Percentiles rank a stretch among this genome's conserved stretches.
These are phyloP conservation scores for Moesziomyces sp. DNA, from an alignment of 1,284 basidiomycete species.

Conservation along the genomic window DNA sequence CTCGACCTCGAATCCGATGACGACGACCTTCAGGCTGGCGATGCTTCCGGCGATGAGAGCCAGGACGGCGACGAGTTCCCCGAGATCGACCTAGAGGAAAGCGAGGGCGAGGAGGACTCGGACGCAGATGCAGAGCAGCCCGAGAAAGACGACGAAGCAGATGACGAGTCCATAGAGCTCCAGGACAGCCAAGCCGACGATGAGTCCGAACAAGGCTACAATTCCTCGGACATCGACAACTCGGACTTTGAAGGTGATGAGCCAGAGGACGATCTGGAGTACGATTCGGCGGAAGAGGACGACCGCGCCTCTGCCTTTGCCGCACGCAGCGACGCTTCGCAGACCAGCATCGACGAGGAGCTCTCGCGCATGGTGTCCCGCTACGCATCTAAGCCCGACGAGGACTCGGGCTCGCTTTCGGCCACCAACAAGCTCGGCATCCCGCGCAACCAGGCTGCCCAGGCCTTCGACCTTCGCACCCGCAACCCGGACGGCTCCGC, in stretches of 20 bases:
- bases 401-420: slow-evolving; percentile 53
- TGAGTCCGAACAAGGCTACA: slow-evolving; percentile 38
- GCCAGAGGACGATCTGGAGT: slow-evolving; percentile 37
- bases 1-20: slow-evolving; percentile 43
- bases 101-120: slow-evolving; percentile 55
- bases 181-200: slow-evolving; percentile 36
- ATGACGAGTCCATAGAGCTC: slow-evolving; percentile 41
- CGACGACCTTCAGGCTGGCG: slow-evolving; percentile 34
- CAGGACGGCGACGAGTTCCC: slow-evolving; percentile 69
- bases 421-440: slow-evolving; percentile 64
- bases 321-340: slow-evolving; percentile 41
- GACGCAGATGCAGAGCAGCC: slow-evolving; percentile 45
- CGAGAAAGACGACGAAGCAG: slow-evolving; percentile 47
- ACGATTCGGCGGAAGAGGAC: slow-evolving; percentile 57
- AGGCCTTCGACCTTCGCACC: slow-evolving; percentile 76
- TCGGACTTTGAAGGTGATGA: slow-evolving; percentile 28
- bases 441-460: slow-evolving; percentile 62
- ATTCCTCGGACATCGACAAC: slow-evolving; percentile 39
- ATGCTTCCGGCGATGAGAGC: slow-evolving; percentile 39
- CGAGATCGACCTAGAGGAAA: slow-evolving; percentile 69
- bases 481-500: slow-evolving; percentile 68
- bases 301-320: slow-evolving; percentile 45
- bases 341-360: slow-evolving; percentile 53
- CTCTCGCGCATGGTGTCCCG: slow-evolving; percentile 62
- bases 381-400: slow-evolving; percentile 68